Evolutionary conservation across 192 early-diverging fungal genomes (phyloP).

Genomic region (Backusella macrospora): DNA sequence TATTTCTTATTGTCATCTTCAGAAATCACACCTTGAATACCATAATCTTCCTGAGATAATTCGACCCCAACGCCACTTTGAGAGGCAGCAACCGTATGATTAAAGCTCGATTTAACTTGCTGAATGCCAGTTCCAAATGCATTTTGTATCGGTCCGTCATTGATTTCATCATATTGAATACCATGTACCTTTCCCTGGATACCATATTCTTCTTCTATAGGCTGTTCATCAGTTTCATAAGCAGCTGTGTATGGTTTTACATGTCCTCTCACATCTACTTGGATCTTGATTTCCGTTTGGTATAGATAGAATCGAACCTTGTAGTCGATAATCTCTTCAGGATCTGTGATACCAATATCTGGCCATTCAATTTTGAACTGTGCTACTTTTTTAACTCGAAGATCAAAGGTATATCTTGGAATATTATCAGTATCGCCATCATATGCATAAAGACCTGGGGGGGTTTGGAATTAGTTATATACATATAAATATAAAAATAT

Average conservation of each 20-base stretch:
- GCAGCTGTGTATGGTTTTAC: not conserved
- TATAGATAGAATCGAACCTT: constrained; percentile 6
- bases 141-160: not conserved
- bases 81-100: not conserved
- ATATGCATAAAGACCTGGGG: constrained; percentile 11
- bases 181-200: not conserved
- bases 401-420: not conserved
- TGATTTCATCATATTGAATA: not conserved
- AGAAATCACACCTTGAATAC: not conserved
- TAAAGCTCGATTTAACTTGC: not conserved
- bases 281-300: constrained; percentile 7
- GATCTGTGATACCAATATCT: not conserved
- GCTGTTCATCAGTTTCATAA: constrained; percentile 1
- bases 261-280: not conserved
- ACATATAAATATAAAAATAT: no score
- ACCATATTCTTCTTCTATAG: not conserved
- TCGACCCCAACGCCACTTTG: not conserved
- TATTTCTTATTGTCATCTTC: constrained; percentile 3
- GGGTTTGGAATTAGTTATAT: no score
- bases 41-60: not conserved
- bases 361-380: not conserved
- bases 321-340: not conserved
- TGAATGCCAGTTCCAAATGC: not conserved
- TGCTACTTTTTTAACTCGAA: not conserved
- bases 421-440: not conserved